phyloP scores from a whole-genome alignment of 2,329 filamentous ascomycete species.

The Penicillium sp. region DNA sequence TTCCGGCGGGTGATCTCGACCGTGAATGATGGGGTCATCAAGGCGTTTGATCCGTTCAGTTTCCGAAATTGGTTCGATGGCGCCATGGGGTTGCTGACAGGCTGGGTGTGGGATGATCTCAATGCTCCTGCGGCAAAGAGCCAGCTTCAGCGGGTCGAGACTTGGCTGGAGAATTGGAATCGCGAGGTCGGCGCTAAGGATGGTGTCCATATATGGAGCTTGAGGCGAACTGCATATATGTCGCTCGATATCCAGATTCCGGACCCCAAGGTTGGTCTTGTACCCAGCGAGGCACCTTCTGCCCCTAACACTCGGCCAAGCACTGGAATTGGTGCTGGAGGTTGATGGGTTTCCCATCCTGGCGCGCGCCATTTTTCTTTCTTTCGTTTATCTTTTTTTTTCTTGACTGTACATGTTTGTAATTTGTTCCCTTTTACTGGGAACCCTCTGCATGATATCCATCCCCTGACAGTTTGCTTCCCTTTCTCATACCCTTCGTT shows the following conservation, averaged over 20 bases:
- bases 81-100: slow-evolving; percentile 75
- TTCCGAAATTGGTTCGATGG: slow-evolving; percentile 77
- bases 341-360: slow-evolving; percentile 7
- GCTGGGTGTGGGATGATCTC: slow-evolving; percentile 93
- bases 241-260: slow-evolving; percentile 56
- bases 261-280: slow-evolving; percentile 50
- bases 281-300: slow-evolving; percentile 39
- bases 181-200: slow-evolving; percentile 57
- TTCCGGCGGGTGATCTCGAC: slow-evolving; percentile 80
- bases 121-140: slow-evolving; percentile 75
- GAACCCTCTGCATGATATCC: slow-evolving; percentile 29
- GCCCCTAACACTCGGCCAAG: slow-evolving; percentile 37
- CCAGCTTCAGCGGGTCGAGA: slow-evolving; percentile 68
- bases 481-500: slow-evolving; percentile 3
- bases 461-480: slow-evolving; percentile 15
- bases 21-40: slow-evolving; percentile 73
- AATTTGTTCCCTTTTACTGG: slow-evolving; percentile 17
- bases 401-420: slow-evolving; percentile 21
- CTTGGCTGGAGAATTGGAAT: slow-evolving; percentile 88
- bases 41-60: slow-evolving; percentile 77
- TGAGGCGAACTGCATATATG: slow-evolving; percentile 85
- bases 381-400: slow-evolving; percentile 3
- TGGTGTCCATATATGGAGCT: slow-evolving; percentile 70
- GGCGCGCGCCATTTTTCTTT: background rate
- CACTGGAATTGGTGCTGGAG: slow-evolving; percentile 28